These are phyloP conservation scores for Simplicillium sp. DNA, from an alignment of 2,329 filamentous ascomycete species.

Conservation along the genomic window DNA sequence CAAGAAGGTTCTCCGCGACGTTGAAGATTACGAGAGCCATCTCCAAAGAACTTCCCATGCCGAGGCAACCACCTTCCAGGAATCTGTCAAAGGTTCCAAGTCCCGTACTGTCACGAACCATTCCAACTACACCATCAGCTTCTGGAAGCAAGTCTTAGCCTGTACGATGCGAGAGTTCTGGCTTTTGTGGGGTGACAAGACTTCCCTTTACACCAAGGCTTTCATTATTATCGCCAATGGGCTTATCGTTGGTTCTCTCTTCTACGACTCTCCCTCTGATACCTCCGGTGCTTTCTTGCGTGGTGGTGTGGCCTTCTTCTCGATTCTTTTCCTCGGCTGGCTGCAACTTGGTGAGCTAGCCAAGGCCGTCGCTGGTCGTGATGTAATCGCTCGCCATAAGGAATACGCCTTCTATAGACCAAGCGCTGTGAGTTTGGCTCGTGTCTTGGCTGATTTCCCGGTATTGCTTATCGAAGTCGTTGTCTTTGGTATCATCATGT, in stretches of 20 bases:
- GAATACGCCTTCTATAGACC: constrained; percentile 44
- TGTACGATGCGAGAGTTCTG: constrained; percentile 67
- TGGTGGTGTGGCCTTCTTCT: constrained; percentile 37
- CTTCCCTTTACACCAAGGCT: constrained; percentile 67
- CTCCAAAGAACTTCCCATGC: constrained; percentile 43
- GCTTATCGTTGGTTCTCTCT: constrained; percentile 70
- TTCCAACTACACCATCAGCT: constrained; percentile 68
- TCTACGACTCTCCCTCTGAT: constrained; percentile 54
- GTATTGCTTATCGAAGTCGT: constrained; percentile 51
- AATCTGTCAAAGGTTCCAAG: constrained; percentile 59
- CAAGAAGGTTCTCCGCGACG: constrained; percentile 47
- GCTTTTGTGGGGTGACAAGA: constrained; percentile 66
- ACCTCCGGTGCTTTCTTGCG: constrained; percentile 54
- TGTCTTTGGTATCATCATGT: constrained; percentile 61
- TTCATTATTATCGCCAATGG: constrained; percentile 67
- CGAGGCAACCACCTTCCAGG: constrained; percentile 56
- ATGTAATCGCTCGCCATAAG: constrained; percentile 41
- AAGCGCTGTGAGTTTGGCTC: constrained; percentile 43
- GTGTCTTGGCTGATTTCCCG: constrained; percentile 47
- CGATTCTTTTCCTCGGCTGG: constrained; percentile 45
- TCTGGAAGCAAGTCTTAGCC: constrained; percentile 59
- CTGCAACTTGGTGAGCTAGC: constrained; percentile 70
- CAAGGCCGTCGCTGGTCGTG: constrained; percentile 63
- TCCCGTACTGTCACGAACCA: constrained; percentile 58
- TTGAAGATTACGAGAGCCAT: constrained; percentile 36